A percentile compares a stretch with the other conserved stretches of the same genome.
phyloP scores from a whole-genome alignment of 345 rosid species.

The Rhodomyrtus tomentosa region DNA sequence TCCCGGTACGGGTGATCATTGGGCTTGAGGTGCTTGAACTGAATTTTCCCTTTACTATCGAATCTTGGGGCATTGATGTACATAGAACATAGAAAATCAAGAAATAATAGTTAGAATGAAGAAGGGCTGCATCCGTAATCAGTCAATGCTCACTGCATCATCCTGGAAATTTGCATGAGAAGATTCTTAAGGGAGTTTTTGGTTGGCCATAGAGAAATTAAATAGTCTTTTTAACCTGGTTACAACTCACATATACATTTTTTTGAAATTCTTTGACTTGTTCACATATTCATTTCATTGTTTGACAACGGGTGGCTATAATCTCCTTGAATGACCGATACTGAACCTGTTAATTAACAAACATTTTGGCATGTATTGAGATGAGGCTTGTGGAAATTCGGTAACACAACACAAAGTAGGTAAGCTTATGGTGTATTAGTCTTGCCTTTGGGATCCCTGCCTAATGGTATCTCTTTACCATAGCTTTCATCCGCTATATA shows the following conservation, averaged over 20 bases:
- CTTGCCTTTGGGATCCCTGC: not conserved
- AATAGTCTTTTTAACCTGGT: not conserved
- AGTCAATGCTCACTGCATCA: not conserved
- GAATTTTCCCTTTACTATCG: not conserved
- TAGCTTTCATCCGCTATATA: not conserved
- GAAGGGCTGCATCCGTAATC: not conserved
- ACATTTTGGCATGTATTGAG: not conserved
- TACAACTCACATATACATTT: not conserved
- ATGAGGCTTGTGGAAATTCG: not conserved
- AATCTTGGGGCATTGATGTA: not conserved
- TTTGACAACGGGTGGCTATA: not conserved
- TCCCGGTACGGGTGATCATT: not conserved
- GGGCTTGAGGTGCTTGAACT: not conserved
- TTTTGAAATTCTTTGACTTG: not conserved
- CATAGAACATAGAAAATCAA: not conserved
- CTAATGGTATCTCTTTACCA: not conserved
- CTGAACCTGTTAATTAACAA: not conserved
- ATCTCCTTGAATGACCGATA: not conserved
- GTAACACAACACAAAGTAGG: not conserved
- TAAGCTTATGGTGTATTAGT: not conserved
- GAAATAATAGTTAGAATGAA: not conserved
- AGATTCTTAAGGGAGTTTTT: not conserved
- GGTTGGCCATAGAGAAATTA: not conserved
- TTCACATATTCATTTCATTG: not conserved
- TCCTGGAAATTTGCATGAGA: not conserved